These are phyloP conservation scores for Scutellaria barbata DNA, from an alignment of 257 asterid species.

Conservation along the genomic window DNA sequence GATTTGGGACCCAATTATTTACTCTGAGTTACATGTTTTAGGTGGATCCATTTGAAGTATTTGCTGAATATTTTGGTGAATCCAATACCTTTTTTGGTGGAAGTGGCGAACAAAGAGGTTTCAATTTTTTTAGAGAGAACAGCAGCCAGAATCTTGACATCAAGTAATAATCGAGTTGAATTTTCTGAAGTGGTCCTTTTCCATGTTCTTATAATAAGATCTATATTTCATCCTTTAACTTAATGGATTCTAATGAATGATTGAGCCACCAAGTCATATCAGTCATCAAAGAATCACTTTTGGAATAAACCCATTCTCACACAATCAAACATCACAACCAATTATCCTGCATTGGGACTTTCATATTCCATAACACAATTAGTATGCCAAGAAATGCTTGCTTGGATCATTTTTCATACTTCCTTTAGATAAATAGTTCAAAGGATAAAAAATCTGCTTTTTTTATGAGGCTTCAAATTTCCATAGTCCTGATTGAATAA, in stretches of 20 bases:
- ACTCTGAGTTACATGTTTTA: conserved; percentile 35
- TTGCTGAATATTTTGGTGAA: conserved; percentile 79
- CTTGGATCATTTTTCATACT: conserved; percentile 5
- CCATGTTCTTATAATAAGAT: not conserved
- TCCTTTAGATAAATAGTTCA: conserved; percentile 20
- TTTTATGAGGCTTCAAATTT: conserved; percentile 21
- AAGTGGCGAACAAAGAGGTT: conserved; percentile 58
- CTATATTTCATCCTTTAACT: conserved; percentile 7
- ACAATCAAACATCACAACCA: not conserved
- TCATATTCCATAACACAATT: conserved; percentile 13
- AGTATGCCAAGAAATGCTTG: conserved; percentile 9
- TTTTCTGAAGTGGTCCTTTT: conserved; percentile 10
- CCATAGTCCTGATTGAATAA: conserved; percentile 16
- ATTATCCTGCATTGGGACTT: conserved; percentile 10
- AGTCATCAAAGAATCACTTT: not conserved
- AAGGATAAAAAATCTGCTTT: conserved; percentile 19
- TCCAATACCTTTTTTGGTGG: conserved; percentile 69
- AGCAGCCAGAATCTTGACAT: conserved; percentile 77
- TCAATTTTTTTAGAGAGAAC: conserved; percentile 57
- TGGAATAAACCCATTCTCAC: not conserved
- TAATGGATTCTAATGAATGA: conserved; percentile 3
- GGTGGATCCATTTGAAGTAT: conserved; percentile 89
- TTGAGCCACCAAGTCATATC: not conserved
- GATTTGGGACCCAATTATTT: conserved; percentile 21
- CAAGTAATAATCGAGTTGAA: conserved; percentile 52